phyloP scores from a whole-genome alignment of 805 yeast species.

The Ogataea paradorogensis region DNA sequence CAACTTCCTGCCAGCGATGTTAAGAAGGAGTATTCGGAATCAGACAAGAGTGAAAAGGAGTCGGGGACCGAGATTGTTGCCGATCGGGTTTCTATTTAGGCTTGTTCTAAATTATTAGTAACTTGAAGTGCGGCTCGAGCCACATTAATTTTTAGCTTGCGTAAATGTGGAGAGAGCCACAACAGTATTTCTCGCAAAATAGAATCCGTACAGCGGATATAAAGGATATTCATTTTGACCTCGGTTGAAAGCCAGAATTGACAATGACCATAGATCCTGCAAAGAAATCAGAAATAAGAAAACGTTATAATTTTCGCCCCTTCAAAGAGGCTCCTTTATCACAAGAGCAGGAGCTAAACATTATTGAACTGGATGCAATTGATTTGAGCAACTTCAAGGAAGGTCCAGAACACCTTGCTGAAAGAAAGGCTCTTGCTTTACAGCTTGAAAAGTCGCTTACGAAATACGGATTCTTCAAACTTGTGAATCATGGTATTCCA shows the following conservation, averaged over 20 bases:
- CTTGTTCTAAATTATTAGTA: no score
- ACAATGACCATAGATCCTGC: not conserved
- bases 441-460: slow-evolving; percentile 40
- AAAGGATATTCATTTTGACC: no score
- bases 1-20: slow-evolving; percentile 24
- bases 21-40: no score
- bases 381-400: not conserved
- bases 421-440: slow-evolving; percentile 29
- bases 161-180: no score
- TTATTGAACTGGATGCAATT: not conserved
- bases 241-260: not conserved
- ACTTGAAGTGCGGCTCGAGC: no score
- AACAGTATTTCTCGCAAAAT: no score
- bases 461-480: slow-evolving; percentile 43
- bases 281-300: not conserved
- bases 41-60: no score
- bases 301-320: not conserved
- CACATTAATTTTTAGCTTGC: no score
- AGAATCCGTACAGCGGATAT: no score
- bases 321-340: not conserved
- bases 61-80: no score
- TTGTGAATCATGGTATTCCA: slow-evolving; percentile 41
- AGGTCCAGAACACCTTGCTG: not conserved
- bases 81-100: no score
- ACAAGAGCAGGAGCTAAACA: not conserved